Percentiles rank a stretch among this genome's conserved stretches.
Conservation (phyloP, 2,329 filamentous ascomycete genomes). For the Sporothrix variecibatus region DNA sequence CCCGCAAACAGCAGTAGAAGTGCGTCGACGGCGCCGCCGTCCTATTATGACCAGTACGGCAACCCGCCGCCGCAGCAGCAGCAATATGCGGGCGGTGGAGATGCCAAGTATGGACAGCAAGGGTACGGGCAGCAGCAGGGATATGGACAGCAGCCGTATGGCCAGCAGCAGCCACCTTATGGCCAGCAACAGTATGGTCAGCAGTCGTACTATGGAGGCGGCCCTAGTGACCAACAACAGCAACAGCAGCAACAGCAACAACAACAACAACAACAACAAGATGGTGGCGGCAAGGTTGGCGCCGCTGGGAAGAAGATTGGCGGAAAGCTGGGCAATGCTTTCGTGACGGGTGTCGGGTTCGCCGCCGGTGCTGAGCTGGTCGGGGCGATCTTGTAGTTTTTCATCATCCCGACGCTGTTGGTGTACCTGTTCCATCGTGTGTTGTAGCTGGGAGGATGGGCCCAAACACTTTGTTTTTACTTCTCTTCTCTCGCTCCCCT, state of each 20-base stretch:
- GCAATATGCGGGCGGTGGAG: not conserved
- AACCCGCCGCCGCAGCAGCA: slow-evolving; percentile 11
- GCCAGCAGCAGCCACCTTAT: slow-evolving; percentile 33
- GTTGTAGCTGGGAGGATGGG: not conserved
- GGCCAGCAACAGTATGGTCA: slow-evolving; percentile 33
- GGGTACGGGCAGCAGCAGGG: not conserved
- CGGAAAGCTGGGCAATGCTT: slow-evolving; percentile 83
- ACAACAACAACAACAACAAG: slow-evolving; percentile 42
- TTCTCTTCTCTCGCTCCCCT: not conserved
- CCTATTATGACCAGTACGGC: slow-evolving; percentile 26
- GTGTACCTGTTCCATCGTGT: slow-evolving; percentile 14
- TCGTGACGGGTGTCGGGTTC: slow-evolving; percentile 90
- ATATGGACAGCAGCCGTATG: slow-evolving; percentile 27
- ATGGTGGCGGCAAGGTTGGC: slow-evolving; percentile 63
- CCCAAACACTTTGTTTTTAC: too few relatives aligned
- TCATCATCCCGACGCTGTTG: slow-evolving; percentile 22
- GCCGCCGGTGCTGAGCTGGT: slow-evolving; percentile 89
- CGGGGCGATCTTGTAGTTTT: slow-evolving; percentile 77
- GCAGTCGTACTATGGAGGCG: slow-evolving; percentile 44
- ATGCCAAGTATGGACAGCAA: slow-evolving; percentile 23
- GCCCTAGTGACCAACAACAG: slow-evolving; percentile 31
- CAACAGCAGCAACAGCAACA: slow-evolving; percentile 51
- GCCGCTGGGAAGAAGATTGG: slow-evolving; percentile 91
- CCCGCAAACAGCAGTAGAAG: slow-evolving; percentile 33
- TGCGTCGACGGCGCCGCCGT: slow-evolving; percentile 21